Percentiles rank a stretch among this genome's conserved stretches.
These are phyloP conservation scores for Agaricus subrufescens DNA, from an alignment of 768 basidiomycete species.

Conservation along the genomic window DNA sequence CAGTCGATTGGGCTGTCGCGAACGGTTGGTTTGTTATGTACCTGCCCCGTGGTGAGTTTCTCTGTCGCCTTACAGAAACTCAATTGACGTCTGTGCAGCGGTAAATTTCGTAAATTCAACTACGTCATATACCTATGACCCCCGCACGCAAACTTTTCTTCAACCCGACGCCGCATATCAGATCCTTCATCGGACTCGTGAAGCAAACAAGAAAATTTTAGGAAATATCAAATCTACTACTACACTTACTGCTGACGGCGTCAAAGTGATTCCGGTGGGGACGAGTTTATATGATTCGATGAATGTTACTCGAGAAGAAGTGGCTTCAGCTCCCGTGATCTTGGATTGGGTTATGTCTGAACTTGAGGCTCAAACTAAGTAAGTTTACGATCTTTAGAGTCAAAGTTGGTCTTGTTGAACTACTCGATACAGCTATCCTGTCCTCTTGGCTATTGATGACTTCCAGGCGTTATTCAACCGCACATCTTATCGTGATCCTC, in stretches of 20 bases:
- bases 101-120: slow-evolving; percentile 67
- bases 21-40: slow-evolving; percentile 82
- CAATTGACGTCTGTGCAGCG: slow-evolving; percentile 15
- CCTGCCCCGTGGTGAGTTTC: slow-evolving; percentile 64
- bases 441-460: slow-evolving; percentile 84
- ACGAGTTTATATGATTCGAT: slow-evolving; percentile 52
- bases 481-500: slow-evolving; percentile 69
- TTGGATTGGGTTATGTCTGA: slow-evolving; percentile 56
- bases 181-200: slow-evolving; percentile 55
- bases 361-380: slow-evolving; percentile 64
- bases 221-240: slow-evolving; percentile 32
- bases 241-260: slow-evolving; percentile 44
- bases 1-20: slow-evolving; percentile 59
- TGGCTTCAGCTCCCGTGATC: slow-evolving; percentile 46
- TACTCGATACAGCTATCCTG: slow-evolving; percentile 52
- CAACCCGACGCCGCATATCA: slow-evolving; percentile 65
- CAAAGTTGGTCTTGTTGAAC: background rate
- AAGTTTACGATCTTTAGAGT: slow-evolving; percentile 16
- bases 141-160: slow-evolving; percentile 70
- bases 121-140: slow-evolving; percentile 67
- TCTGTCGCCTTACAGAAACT: background rate
- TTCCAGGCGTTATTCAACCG: slow-evolving; percentile 75
- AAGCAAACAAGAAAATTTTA: slow-evolving; percentile 51
- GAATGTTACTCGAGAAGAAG: slow-evolving; percentile 44
- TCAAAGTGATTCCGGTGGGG: slow-evolving; percentile 44